Percentiles rank a stretch among this genome's conserved stretches.
Evolutionary conservation across 345 rosid species (phyloP).

Genomic region (Gossypium arboreum): DNA sequence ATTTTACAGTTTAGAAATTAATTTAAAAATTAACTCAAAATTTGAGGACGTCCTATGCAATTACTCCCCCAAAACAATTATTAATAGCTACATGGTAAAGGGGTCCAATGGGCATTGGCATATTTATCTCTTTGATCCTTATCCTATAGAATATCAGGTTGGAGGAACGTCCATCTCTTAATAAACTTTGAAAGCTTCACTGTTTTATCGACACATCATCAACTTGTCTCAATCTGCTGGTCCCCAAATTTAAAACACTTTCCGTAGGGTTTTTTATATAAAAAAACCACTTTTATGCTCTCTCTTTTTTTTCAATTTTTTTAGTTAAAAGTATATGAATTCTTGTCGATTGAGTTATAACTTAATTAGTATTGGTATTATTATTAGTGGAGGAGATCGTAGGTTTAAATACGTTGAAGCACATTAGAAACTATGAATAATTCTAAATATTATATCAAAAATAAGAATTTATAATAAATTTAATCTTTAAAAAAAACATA

Average conservation of each 20-base stretch:
- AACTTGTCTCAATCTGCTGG: neutral
- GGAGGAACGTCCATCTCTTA: neutral
- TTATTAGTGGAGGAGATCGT: accelerated
- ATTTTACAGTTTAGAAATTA: neutral
- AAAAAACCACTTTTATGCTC: neutral
- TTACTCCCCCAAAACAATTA: neutral
- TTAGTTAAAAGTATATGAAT: too few relatives aligned
- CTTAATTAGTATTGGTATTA: too few relatives aligned
- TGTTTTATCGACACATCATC: neutral
- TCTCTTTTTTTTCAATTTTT: neutral
- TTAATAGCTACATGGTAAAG: neutral
- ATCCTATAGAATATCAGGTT: neutral
- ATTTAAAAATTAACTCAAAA: neutral
- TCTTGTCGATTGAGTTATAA: accelerated
- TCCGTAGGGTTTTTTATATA: neutral
- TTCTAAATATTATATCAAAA: accelerated
- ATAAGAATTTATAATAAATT: too few relatives aligned
- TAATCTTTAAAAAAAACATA: neutral
- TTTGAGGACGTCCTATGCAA: neutral
- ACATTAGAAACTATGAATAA: too few relatives aligned
- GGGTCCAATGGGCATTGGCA: neutral
- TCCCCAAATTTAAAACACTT: neutral
- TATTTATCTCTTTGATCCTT: neutral
- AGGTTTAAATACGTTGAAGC: accelerated
- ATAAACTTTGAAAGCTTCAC: neutral